Percentiles rank a stretch among this genome's conserved stretches.
These are phyloP conservation scores for Colletotrichum sp. DNA, from an alignment of 2,329 filamentous ascomycete genomes.

Conservation along the genomic window DNA sequence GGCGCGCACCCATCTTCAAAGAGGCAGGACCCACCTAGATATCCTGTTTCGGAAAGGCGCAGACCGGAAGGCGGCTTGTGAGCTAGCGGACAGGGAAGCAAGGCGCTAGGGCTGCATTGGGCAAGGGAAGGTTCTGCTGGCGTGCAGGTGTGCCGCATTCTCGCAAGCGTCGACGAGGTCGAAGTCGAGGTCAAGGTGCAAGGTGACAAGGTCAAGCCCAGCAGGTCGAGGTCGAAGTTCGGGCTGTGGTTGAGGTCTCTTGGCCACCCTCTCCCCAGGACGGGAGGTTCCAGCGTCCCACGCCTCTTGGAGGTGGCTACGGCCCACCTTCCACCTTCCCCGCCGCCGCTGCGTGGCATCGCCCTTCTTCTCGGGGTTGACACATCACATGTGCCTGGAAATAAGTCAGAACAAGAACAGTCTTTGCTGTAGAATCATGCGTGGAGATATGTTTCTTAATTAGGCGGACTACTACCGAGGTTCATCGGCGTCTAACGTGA, in stretches of 20 bases:
- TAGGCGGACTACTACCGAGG: neutral
- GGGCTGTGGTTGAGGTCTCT: neutral
- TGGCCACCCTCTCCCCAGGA: neutral
- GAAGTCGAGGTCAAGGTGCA: neutral
- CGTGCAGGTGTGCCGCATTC: neutral
- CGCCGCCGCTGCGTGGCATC: neutral
- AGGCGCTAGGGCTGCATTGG: conserved; percentile 11
- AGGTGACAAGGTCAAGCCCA: neutral
- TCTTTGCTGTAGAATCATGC: neutral
- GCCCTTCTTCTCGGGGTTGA: neutral
- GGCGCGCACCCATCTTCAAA: neutral
- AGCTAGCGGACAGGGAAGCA: neutral
- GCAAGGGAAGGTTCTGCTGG: conserved; percentile 2
- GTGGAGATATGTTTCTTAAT: neutral
- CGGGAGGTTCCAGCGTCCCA: neutral
- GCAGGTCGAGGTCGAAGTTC: neutral
- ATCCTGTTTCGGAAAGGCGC: neutral
- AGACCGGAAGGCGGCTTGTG: neutral
- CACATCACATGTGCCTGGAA: neutral
- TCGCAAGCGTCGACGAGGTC: neutral
- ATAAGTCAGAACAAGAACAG: neutral
- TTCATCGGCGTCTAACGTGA: neutral
- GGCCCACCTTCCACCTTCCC: neutral
- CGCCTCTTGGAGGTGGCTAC: neutral
- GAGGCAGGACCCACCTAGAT: neutral